Evolutionary conservation across 345 rosid genomes (phyloP).

Genomic region (Boechera stricta): DNA sequence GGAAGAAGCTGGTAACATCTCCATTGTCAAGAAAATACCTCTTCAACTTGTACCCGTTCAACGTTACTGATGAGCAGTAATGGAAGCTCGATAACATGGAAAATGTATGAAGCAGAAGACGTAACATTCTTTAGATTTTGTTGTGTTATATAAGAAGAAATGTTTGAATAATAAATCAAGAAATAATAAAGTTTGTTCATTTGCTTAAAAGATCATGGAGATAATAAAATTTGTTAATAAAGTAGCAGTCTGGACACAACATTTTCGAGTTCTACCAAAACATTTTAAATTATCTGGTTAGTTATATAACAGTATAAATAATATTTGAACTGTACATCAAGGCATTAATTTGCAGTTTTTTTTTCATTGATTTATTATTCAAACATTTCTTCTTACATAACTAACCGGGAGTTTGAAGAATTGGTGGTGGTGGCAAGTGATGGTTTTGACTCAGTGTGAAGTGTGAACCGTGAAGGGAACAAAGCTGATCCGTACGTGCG

Average conservation of each 20-base stretch:
- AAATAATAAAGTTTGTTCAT: neutral
- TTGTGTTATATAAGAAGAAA: neutral
- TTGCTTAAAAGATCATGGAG: neutral
- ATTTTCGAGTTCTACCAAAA: neutral
- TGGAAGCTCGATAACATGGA: neutral
- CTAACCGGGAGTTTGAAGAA: too few relatives aligned
- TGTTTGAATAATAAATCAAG: neutral
- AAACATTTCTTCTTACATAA: too few relatives aligned
- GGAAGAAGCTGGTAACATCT: slow-evolving; percentile 36
- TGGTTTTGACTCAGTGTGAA: too few relatives aligned
- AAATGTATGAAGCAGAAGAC: neutral
- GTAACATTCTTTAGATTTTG: neutral
- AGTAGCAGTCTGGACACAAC: neutral
- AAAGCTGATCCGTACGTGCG: too few relatives aligned
- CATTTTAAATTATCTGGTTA: neutral
- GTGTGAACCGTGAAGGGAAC: too few relatives aligned
- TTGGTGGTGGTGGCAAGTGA: too few relatives aligned
- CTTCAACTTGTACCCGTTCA: slow-evolving; percentile 32
- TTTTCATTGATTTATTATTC: too few relatives aligned
- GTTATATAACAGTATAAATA: neutral
- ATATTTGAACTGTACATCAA: too few relatives aligned
- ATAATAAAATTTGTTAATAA: neutral
- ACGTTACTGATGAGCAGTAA: neutral
- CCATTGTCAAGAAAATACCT: slow-evolving; percentile 46
- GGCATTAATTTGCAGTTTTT: too few relatives aligned